Conservation (phyloP, 208 protist genomes). For the Crithidia fasciculata region DNA sequence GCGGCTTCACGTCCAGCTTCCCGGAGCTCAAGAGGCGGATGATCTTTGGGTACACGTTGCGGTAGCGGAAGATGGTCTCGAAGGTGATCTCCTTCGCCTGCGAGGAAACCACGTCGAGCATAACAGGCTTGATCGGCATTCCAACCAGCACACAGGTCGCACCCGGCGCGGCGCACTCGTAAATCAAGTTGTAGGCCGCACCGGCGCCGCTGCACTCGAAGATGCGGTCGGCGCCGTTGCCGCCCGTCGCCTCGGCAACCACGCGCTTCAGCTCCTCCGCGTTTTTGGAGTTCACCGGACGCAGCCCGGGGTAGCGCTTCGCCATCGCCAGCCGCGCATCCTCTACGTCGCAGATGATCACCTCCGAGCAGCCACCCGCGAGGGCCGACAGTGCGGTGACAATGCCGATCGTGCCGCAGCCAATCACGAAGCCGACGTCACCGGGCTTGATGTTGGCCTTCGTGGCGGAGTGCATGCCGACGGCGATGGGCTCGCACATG, state of each 20-base stretch:
- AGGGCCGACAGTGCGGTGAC: conserved; percentile 51
- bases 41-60: conserved; percentile 48
- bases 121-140: conserved; percentile 48
- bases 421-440: conserved; percentile 38
- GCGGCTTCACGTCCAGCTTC: conserved; percentile 59
- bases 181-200: conserved; percentile 44
- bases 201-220: conserved; percentile 54
- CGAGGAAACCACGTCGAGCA: conserved; percentile 40
- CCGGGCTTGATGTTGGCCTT: conserved; percentile 56
- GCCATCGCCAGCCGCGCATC: conserved; percentile 41
- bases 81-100: conserved; percentile 67
- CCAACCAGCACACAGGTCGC: conserved; percentile 53
- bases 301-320: conserved; percentile 38
- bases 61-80: conserved; percentile 57
- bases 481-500: conserved; percentile 69
- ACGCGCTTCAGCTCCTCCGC: conserved; percentile 31
- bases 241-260: conserved; percentile 38
- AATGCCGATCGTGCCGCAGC: conserved; percentile 56
- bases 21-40: conserved; percentile 52
- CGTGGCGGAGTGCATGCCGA: conserved; percentile 63
- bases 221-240: conserved; percentile 44
- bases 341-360: conserved; percentile 46
- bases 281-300: conserved; percentile 40
- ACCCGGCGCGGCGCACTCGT: conserved; percentile 44
- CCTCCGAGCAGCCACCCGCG: conserved; percentile 53